Evolutionary conservation across 2,329 filamentous ascomycete genomes (phyloP).

Genomic region (Plectosphaerella sp.): DNA sequence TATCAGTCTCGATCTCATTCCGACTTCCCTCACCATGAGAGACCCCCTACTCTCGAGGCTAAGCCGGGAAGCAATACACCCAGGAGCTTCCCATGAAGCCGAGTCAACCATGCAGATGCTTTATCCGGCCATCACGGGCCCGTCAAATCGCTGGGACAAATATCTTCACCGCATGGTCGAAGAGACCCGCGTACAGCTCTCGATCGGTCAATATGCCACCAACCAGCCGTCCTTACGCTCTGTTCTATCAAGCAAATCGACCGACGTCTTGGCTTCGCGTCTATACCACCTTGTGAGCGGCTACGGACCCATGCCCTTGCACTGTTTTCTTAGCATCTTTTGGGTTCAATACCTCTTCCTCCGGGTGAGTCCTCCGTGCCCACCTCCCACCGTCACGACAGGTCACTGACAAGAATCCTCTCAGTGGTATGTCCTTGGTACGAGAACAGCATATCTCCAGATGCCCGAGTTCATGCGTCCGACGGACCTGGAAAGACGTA

Average conservation of each 20-base stretch:
- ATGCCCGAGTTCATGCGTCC: neutral
- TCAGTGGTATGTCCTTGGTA: neutral
- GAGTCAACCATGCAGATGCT: neutral
- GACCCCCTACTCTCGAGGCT: neutral
- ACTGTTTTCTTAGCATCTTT: neutral
- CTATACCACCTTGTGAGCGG: neutral
- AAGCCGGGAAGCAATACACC: neutral
- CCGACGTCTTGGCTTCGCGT: neutral
- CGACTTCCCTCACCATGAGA: neutral
- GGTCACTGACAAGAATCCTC: neutral
- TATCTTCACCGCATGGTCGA: neutral
- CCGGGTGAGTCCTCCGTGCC: neutral
- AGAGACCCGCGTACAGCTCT: neutral
- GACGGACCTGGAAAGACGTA: neutral
- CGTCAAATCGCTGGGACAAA: neutral
- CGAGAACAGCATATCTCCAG: neutral
- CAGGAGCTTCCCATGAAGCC: neutral
- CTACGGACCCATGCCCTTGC: neutral
- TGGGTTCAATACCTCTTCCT: neutral
- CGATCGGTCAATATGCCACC: neutral
- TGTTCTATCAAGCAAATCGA: neutral
- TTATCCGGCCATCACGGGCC: neutral
- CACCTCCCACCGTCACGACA: neutral
- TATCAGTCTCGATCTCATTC: neutral
- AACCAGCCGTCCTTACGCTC: neutral